Evolutionary conservation across 148 eudicot genomes (phyloP), one percentile per base, ranked within the genome.

Genomic region (Amaranthus palmeri): DNA sequence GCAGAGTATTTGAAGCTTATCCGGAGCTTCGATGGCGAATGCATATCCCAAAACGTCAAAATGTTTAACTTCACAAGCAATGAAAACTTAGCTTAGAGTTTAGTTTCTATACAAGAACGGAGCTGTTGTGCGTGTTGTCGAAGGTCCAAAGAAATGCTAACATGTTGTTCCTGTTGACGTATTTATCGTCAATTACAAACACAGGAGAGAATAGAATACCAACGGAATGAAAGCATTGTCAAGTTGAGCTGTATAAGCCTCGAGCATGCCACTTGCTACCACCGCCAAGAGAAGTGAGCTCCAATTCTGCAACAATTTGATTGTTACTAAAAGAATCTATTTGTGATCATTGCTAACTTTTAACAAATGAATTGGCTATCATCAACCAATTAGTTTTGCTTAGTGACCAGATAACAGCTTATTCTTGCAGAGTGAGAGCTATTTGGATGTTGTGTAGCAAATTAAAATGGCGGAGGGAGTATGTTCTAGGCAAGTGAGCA

Each of bases 221-320:
- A 93, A 88, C 15, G 98, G 98, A 73, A 93, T 95, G 90, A 95
- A 95, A 70, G 98, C 98, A 71, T 95, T 91, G 80, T 95, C 97
- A 46, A 95, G 98, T 75, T 95, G 97, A 52, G 98, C 91, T 40
- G 97, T 95, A 86, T 88, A 95, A 44, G 98, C 98, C 82, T 95
- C 98, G 78, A 95, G 79, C 84, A 95, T 85, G 61, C 98, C 98
- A 69, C 93, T 91, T 15, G 85, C 79, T 5, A 88, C 89, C 79
- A 91, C 98, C 12, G 97, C 97, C 61, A 89, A 66, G 14, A 95
- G 71, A 83, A 95, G 92, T 70, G 98, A 91, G 67, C 83, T 75
- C 98, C 96, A 95, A 62, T 89, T 83, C 97, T 95, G 96, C 87
- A 25, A 84, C 54, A 72, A 68, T 78, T 69, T 54, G 56, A 65